These are phyloP conservation scores for Cudoniella acicularis DNA, from an alignment of 495 filamentous ascomycete species.

Conservation along the genomic window DNA sequence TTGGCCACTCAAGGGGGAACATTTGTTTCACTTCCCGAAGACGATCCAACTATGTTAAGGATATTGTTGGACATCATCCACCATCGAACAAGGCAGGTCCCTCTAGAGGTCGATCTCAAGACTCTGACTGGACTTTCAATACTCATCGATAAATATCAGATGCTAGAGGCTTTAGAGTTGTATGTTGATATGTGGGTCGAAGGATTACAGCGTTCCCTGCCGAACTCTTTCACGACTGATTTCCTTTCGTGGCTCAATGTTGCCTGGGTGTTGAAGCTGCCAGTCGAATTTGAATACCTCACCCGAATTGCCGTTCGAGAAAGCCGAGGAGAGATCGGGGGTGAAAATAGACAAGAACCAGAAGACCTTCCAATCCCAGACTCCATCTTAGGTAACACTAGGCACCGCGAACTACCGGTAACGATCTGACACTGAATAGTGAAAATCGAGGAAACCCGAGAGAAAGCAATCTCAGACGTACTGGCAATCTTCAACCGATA, in stretches of 20 bases:
- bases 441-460: not conserved
- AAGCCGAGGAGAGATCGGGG: not conserved
- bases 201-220: constrained; percentile 17
- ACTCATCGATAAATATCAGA: constrained; percentile 49
- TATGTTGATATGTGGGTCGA: constrained; percentile 44
- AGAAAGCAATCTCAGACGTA: not conserved
- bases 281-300: not conserved
- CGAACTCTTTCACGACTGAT: constrained; percentile 24
- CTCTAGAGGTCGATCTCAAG: constrained; percentile 35
- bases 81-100: constrained; percentile 38
- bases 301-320: not conserved
- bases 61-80: constrained; percentile 51
- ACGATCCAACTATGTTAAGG: constrained; percentile 36
- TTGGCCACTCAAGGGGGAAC: not conserved
- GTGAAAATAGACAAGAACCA: not conserved
- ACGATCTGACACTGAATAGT: not conserved
- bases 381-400: not conserved
- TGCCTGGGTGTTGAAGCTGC: constrained; percentile 29
- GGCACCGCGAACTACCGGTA: not conserved
- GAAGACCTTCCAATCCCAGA: constrained; percentile 1
- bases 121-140: constrained; percentile 46
- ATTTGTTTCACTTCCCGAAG: not conserved
- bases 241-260: constrained; percentile 38
- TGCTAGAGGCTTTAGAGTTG: constrained; percentile 38
- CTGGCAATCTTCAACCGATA: not conserved